phyloP scores from a whole-genome alignment of 106 monocot genomes.

The Apostasia shenzhenica region DNA sequence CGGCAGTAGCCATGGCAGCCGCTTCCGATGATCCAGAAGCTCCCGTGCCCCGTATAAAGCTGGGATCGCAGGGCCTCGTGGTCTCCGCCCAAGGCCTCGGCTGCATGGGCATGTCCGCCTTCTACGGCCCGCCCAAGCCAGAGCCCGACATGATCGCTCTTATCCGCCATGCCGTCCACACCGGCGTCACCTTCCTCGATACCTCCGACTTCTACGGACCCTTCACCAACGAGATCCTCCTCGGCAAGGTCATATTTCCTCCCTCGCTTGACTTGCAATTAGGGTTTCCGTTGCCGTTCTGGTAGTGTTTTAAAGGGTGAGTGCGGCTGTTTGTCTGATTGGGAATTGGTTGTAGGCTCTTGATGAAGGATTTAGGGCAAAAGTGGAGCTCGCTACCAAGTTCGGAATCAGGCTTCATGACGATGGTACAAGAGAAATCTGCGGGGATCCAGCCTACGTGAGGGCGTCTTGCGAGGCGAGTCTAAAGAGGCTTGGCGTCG shows the following conservation, averaged over 20 bases:
- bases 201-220: constrained; percentile 52
- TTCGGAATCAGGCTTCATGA: constrained; percentile 16
- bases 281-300: too few relatives aligned
- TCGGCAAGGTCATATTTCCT: constrained; percentile 28
- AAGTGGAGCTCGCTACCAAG: constrained; percentile 32
- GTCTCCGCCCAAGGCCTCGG: constrained; percentile 45
- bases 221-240: constrained; percentile 45
- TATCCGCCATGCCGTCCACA: constrained; percentile 26
- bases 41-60: constrained; percentile 24
- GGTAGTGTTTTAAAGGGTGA: too few relatives aligned
- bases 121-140: constrained; percentile 50
- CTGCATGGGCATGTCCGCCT: constrained; percentile 58
- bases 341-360: constrained; percentile 15
- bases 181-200: constrained; percentile 42
- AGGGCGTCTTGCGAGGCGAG: constrained; percentile 27
- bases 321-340: too few relatives aligned
- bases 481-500: constrained; percentile 30
- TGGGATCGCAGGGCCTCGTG: constrained; percentile 50
- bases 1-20: too few relatives aligned
- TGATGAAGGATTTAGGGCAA: constrained; percentile 15
- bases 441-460: constrained; percentile 27
- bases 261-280: not conserved
- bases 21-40: not conserved
- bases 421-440: not conserved
- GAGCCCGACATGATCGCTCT: constrained; percentile 50